A percentile compares a stretch with the other conserved stretches of the same genome.
Evolutionary conservation across 2,329 filamentous ascomycete species (phyloP).

Genomic region (Hypoxylon sp.): DNA sequence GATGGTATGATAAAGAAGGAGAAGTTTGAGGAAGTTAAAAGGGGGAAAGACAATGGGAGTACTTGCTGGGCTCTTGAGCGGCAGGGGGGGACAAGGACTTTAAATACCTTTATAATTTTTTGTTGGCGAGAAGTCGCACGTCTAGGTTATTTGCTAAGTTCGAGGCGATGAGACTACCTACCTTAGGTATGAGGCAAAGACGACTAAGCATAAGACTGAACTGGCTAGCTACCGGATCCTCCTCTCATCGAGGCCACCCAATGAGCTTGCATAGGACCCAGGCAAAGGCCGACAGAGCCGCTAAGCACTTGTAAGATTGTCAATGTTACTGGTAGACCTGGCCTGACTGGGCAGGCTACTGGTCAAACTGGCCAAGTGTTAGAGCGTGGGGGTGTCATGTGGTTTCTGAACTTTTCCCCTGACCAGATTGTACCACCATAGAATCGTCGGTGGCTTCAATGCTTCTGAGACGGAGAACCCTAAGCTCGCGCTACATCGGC

Average conservation of each 20-base stretch:
- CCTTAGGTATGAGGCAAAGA: slow-evolving; percentile 31
- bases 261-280: slow-evolving; percentile 26
- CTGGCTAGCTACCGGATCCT: slow-evolving; percentile 34
- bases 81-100: slow-evolving; percentile 25
- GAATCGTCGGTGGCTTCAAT: slow-evolving; percentile 37
- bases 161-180: slow-evolving; percentile 36
- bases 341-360: slow-evolving; percentile 30
- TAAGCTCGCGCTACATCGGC: slow-evolving; percentile 23
- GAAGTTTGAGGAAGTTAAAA: slow-evolving; percentile 16
- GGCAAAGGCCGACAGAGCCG: slow-evolving; percentile 37
- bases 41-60: slow-evolving; percentile 17
- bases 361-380: slow-evolving; percentile 15
- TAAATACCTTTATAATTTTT: slow-evolving; percentile 33
- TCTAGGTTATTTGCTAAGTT: slow-evolving; percentile 26
- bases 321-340: slow-evolving; percentile 21
- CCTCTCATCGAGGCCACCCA: slow-evolving; percentile 27
- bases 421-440: slow-evolving; percentile 31
- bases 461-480: slow-evolving; percentile 31
- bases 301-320: slow-evolving; percentile 16
- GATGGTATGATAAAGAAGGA: not conserved
- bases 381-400: slow-evolving; percentile 38
- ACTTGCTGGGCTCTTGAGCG: slow-evolving; percentile 14
- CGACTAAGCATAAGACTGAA: slow-evolving; percentile 26
- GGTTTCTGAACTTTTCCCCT: slow-evolving; percentile 29
- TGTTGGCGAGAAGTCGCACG: slow-evolving; percentile 16